Evolutionary conservation across 1,139 yeast genomes (phyloP).

Genomic region (Lodderomyces metapsilosis): DNA sequence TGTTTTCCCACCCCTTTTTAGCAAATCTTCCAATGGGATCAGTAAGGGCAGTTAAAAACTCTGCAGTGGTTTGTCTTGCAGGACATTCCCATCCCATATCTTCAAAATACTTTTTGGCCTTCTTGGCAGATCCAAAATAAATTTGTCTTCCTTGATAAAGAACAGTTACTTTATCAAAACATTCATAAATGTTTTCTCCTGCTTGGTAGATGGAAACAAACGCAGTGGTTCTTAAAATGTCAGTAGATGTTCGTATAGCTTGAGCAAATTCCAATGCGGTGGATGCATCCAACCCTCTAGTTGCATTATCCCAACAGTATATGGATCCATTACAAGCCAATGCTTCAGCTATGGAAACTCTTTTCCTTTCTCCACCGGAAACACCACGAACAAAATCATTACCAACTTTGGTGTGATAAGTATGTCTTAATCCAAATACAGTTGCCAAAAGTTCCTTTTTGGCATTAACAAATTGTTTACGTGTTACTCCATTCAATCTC

Average conservation of each 20-base stretch:
- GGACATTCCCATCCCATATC: constrained; percentile 64
- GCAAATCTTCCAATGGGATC: constrained; percentile 51
- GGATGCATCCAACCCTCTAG: constrained; percentile 75
- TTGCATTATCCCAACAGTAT: constrained; percentile 76
- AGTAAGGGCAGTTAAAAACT: constrained; percentile 68
- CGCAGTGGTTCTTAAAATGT: constrained; percentile 53
- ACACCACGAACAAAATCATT: constrained; percentile 67
- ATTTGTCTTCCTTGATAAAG: constrained; percentile 59
- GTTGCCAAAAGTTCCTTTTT: constrained; percentile 53
- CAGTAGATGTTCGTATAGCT: constrained; percentile 61
- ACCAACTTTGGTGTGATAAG: constrained; percentile 26
- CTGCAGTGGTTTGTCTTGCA: constrained; percentile 62
- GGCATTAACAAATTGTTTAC: constrained; percentile 47
- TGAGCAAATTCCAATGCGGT: constrained; percentile 67
- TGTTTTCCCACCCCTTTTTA: constrained; percentile 47
- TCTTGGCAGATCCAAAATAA: constrained; percentile 54
- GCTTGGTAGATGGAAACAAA: constrained; percentile 67
- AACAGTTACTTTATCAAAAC: constrained; percentile 65
- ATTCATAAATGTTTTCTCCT: constrained; percentile 61
- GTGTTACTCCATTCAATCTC: constrained; percentile 48
- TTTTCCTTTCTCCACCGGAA: constrained; percentile 82
- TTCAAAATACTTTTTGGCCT: constrained; percentile 56
- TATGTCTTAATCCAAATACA: constrained; percentile 49
- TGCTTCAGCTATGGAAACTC: constrained; percentile 75
- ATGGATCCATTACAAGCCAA: constrained; percentile 56